Evolutionary conservation across 805 yeast genomes (phyloP).

Genomic region (Spathaspora sp.): DNA sequence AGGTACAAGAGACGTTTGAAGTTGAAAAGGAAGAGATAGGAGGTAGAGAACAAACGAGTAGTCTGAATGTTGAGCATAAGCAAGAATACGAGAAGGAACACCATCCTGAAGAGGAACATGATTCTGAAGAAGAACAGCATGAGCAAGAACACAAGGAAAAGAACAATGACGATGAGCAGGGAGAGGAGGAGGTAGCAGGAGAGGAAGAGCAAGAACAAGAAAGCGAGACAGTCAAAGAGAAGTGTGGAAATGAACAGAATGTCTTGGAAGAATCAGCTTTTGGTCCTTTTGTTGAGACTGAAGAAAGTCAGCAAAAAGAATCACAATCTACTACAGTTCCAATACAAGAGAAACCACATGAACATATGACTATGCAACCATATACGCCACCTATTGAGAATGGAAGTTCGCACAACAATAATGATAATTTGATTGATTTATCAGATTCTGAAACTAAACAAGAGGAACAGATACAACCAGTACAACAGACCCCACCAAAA

Average conservation of each 20-base stretch:
- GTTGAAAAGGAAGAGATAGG: not conserved
- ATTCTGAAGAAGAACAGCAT: conserved; percentile 1
- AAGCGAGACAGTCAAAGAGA: not conserved
- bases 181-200: not conserved
- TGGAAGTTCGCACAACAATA: not conserved
- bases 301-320: not conserved
- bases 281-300: not conserved
- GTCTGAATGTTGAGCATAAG: not conserved
- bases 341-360: not conserved
- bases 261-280: not conserved
- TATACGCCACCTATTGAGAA: conserved; percentile 10
- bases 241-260: not conserved
- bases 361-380: conserved; percentile 18
- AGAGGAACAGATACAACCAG: not conserved
- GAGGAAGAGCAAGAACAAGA: not conserved
- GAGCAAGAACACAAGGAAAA: not conserved
- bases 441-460: not conserved
- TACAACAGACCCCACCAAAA: not conserved
- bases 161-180: not conserved
- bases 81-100: conserved; percentile 3
- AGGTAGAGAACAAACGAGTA: conserved; percentile 1
- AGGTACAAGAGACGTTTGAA: not conserved
- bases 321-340: not conserved
- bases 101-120: conserved; percentile 4
- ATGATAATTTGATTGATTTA: conserved; percentile 7